Conservation (phyloP, 176 grass and related monocot species). For the Oryza glaberrima region DNA sequence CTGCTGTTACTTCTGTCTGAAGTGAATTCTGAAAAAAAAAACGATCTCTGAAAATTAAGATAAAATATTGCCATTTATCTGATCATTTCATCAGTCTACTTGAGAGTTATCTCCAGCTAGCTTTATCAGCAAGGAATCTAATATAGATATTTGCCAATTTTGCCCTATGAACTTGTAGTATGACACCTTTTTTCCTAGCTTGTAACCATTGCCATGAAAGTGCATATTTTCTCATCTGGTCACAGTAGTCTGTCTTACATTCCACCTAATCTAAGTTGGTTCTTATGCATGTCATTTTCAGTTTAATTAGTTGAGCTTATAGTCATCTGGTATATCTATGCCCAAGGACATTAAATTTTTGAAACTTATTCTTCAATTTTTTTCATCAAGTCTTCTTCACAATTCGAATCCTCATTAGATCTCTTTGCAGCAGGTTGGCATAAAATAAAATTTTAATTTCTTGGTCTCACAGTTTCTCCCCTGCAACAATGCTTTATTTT, state of each 20-base stretch:
- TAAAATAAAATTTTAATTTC: not conserved
- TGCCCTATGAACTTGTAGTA: constrained; percentile 22
- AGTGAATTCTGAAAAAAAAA: not conserved
- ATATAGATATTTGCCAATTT: constrained; percentile 21
- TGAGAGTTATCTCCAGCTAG: constrained; percentile 6
- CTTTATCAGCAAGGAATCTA: constrained; percentile 6
- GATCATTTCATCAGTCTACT: not conserved
- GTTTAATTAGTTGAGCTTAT: not conserved
- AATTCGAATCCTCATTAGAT: not conserved
- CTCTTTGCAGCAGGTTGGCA: not conserved
- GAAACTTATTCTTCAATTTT: not conserved
- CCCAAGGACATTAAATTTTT: not conserved
- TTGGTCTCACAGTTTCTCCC: not conserved
- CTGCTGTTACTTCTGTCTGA: not conserved
- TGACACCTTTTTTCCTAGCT: constrained; percentile 5
- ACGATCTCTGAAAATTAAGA: not conserved
- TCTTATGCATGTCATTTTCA: not conserved
- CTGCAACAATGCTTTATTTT: not conserved
- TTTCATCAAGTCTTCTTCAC: not conserved
- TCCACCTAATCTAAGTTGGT: not conserved
- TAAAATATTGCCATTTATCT: not conserved
- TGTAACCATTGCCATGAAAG: constrained; percentile 27
- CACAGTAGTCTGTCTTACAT: not conserved
- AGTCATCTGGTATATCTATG: constrained; percentile 2
- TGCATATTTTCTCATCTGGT: not conserved